Base-by-base conservation (phyloP, 495 filamentous ascomycete genomes). In the Penicillium alfredii region DNA sequence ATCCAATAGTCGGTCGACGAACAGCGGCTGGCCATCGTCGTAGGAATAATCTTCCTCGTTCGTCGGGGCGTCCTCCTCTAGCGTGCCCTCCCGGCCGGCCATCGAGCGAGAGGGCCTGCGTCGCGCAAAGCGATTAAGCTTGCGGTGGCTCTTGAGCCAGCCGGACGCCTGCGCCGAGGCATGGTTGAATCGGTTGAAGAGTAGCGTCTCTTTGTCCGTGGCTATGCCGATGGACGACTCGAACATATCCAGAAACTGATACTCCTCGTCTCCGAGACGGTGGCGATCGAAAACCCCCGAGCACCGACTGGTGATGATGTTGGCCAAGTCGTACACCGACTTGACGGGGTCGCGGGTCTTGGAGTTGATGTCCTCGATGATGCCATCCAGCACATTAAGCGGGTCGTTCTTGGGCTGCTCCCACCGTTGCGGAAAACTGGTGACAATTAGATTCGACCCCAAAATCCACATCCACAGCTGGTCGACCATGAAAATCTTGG, bases 401-500 rank as follows among this genome's bases (percentile, higher is more conserved):
- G 68, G 64, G 35, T 84, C 79, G 38, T 82, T 80, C 46, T 80
- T 81, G 0, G 78, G 78, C 44, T 82, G 79, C 8, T 81, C 71
- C 79, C 80, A 85, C 6, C 80, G 72, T 40, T 82, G 77, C 0
- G 80, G 77, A 40, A 85, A 85, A 25, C 73, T 68, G 2, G 81
- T 84, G 18, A 85, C 66, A 31, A 85, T 76, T 17, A 82, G 58
- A 36, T 79, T 73, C 40, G 74, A 70, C 2, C 82, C 80, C 6
- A 84, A 49, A 13, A 83, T 64, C 77, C 78, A 84, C 58, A 84
- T 72, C 80, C 80, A 86, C 5, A 84, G 60, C 49, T 84, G 80
- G 47, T 84, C 81, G 4, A 86, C 81, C 80, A 84, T 86, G 49
- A 83, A 79, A 7, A 86, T 73, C 44, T 84, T 84, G 1, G 71